Percentiles rank a stretch among this genome's conserved stretches.
These are phyloP conservation scores for Cymbopogon citratus DNA, from an alignment of 176 grass and related monocot genomes.

Conservation along the genomic window DNA sequence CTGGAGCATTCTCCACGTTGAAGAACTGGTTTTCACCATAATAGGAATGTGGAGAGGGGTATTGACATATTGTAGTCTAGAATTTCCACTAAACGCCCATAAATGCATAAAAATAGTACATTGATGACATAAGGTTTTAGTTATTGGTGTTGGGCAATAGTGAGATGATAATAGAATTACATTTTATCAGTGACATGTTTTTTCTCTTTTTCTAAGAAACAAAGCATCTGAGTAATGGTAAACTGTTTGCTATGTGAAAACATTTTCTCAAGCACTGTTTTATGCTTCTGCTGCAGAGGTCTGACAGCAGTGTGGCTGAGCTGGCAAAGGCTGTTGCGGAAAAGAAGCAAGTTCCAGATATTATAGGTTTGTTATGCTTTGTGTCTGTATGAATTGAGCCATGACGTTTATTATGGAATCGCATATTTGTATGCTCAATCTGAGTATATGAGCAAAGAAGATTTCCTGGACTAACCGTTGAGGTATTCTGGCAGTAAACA, in stretches of 20 bases:
- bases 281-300: conserved; percentile 59
- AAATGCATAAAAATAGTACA: neutral
- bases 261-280: neutral
- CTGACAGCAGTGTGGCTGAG: conserved; percentile 63
- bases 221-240: neutral
- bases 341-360: conserved; percentile 65
- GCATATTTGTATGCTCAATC: neutral
- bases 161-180: neutral
- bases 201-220: neutral
- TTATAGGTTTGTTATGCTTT: conserved; percentile 64
- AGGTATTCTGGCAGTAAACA: conserved; percentile 64
- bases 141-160: neutral
- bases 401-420: neutral
- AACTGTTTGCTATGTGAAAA: neutral
- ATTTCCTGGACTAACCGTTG: conserved; percentile 18
- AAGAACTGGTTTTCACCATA: neutral
- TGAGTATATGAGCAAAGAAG: neutral
- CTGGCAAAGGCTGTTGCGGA: conserved; percentile 74
- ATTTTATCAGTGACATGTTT: neutral
- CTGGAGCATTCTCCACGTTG: neutral
- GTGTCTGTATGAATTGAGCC: neutral
- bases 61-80: neutral
- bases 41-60: neutral
- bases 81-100: neutral
- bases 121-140: neutral